Percentiles rank a stretch among this genome's conserved stretches.
phyloP scores from a whole-genome alignment of 2,329 filamentous ascomycete species.

The Hypoxylon sp. region DNA sequence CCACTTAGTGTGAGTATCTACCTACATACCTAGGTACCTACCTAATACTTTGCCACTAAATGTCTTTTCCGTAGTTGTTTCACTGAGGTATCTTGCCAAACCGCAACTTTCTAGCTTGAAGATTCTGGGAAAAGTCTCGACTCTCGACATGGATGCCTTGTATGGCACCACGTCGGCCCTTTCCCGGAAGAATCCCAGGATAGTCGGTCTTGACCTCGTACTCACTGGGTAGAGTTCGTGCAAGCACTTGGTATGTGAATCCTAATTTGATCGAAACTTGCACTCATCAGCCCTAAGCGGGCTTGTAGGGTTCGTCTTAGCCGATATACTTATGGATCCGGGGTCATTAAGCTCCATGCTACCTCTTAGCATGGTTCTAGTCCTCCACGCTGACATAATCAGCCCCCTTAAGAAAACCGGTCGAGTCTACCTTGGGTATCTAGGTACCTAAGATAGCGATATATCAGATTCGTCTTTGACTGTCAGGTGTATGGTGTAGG shows the following conservation, averaged over 20 bases:
- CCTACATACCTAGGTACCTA: too few relatives aligned
- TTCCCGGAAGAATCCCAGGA: background rate
- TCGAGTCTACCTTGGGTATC: too few relatives aligned
- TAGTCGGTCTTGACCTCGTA: background rate
- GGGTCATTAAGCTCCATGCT: constrained; percentile 14
- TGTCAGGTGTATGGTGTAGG: background rate
- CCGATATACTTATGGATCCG: background rate
- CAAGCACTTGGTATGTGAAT: too few relatives aligned
- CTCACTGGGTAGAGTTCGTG: background rate
- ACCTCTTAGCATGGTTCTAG: background rate
- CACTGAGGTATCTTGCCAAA: too few relatives aligned
- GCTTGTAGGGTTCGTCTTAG: constrained; percentile 1
- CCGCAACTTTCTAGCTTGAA: background rate
- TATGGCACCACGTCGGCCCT: background rate
- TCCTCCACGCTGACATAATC: background rate
- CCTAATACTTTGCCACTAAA: background rate
- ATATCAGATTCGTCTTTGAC: constrained; percentile 2
- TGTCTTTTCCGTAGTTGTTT: too few relatives aligned
- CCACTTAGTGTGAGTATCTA: too few relatives aligned
- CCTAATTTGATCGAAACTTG: background rate
- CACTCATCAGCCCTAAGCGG: constrained; percentile 3
- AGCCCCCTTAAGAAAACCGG: background rate
- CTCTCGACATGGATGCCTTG: background rate
- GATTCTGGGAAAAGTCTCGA: background rate
- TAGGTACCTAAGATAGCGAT: too few relatives aligned